phyloP scores from a whole-genome alignment of 768 basidiomycete species.

The Glaciozyma martinii region DNA sequence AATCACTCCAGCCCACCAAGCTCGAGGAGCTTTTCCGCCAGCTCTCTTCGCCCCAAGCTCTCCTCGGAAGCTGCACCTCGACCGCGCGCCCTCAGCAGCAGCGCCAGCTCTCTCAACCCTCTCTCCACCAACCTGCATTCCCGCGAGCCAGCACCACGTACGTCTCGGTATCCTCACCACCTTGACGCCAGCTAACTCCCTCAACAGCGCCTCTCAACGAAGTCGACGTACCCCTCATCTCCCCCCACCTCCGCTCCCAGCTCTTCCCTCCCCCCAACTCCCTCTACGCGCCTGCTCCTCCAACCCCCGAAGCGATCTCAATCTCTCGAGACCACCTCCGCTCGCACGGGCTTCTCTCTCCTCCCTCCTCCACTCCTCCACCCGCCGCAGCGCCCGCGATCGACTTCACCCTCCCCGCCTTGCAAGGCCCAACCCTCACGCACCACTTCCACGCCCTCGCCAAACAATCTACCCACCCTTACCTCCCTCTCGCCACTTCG shows the following conservation, averaged over 20 bases:
- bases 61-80: too few relatives aligned
- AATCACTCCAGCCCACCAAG: too few relatives aligned
- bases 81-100: too few relatives aligned
- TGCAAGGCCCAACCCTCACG: constrained; percentile 71
- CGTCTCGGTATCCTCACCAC: too few relatives aligned
- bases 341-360: constrained; percentile 14
- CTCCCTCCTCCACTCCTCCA: not conserved
- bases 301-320: constrained; percentile 8
- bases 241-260: constrained; percentile 21
- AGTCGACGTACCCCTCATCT: constrained; percentile 26
- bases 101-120: too few relatives aligned
- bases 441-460: constrained; percentile 86
- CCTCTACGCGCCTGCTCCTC: constrained; percentile 9
- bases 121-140: too few relatives aligned
- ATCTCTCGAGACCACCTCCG: constrained; percentile 21
- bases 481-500: constrained; percentile 57
- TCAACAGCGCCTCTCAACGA: constrained; percentile 21
- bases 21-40: too few relatives aligned
- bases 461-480: constrained; percentile 58
- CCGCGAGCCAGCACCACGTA: too few relatives aligned
- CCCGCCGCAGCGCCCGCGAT: constrained; percentile 47
- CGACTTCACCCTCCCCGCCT: constrained; percentile 67
- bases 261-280: constrained; percentile 20
- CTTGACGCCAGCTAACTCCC: too few relatives aligned
- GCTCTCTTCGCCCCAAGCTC: too few relatives aligned